Evolutionary conservation across 129 eudicot genomes (phyloP).

Genomic region (Smallanthus sonchifolius): DNA sequence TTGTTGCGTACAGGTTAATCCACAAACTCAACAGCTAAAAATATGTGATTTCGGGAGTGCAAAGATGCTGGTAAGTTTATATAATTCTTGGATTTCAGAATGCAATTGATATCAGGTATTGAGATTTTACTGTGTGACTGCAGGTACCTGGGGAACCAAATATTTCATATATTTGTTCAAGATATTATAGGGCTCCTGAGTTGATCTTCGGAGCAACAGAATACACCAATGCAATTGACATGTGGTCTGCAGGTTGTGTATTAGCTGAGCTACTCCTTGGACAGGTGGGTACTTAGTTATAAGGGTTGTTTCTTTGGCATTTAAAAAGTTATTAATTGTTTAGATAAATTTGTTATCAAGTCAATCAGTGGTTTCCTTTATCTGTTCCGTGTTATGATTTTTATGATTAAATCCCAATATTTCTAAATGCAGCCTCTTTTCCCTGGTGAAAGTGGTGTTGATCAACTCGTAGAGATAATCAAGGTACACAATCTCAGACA

Average conservation of each 20-base stretch:
- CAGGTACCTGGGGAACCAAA: conserved; percentile 98
- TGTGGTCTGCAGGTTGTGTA: conserved; percentile 99
- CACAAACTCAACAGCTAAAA: conserved; percentile 92
- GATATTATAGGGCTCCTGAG: conserved; percentile 96
- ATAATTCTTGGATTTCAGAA: background rate
- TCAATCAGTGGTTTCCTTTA: background rate
- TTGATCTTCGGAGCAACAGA: conserved; percentile 97
- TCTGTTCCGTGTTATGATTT: background rate
- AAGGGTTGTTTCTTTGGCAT: background rate
- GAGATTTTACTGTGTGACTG: conserved; percentile 11
- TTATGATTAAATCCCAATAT: background rate
- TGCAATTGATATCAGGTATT: background rate
- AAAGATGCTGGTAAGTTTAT: conserved; percentile 76
- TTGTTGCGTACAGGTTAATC: conserved; percentile 64
- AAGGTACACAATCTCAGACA: conserved; percentile 41
- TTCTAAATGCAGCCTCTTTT: conserved; percentile 72
- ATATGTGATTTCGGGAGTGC: conserved; percentile 97
- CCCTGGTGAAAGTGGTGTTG: conserved; percentile 99
- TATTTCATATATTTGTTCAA: conserved; percentile 89
- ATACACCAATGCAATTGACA: conserved; percentile 94
- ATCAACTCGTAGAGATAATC: conserved; percentile 91
- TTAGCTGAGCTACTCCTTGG: conserved; percentile 92
- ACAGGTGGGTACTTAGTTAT: conserved; percentile 45
- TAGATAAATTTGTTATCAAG: background rate
- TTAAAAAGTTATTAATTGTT: background rate